Evolutionary conservation across 2,329 filamentous ascomycete species (phyloP), one percentile per base, ranked within the genome.

Genomic region (Camptophora hylomeconis): DNA sequence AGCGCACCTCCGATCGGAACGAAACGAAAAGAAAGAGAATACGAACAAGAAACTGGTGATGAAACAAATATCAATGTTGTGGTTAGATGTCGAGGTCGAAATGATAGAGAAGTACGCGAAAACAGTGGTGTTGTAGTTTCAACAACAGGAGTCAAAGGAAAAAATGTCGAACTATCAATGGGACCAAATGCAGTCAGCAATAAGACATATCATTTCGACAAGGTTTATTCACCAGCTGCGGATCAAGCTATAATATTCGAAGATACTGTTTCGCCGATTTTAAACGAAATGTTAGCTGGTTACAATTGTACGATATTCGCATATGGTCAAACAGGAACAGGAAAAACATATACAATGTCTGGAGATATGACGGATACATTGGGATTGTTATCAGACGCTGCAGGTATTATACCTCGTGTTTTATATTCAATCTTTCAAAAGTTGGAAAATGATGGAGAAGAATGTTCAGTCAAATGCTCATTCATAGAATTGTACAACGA

Each of bases 401-500:
- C 92, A 16, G 89, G 89, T 45, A 95, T 98, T 44, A 89, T 98
- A 38, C 92, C 92, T 14, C 77, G 92, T 26, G 83, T 86, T 1
- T 63, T 98, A 0, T 78, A 94, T 47, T 72, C 80, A 0, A 67
- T 98, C 0, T 98, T 98, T 56, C 69, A 71, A 42, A 87, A 81
- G 49, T 72, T 98, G 5, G 80, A 89, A 36, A 58, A 69, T 13
- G 79, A 83, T 23, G 77, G 79, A 13, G 70, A 68, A 2, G 89
- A 98, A 48, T 83, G 76, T 51, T 83, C 78, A 14, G 86, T 98
- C 45, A 94, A 94, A 50, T 94, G 86, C 58, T 98, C 92, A 0
- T 98, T 95, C 49, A 95, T 98, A 46, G 89, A 98, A 52, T 64
- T 98, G 1, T 98, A 98, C 61, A 98, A 98, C 51, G 89, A 98